phyloP scores from a whole-genome alignment of 208 protist genomes.

The Leishmania amazonensis region DNA sequence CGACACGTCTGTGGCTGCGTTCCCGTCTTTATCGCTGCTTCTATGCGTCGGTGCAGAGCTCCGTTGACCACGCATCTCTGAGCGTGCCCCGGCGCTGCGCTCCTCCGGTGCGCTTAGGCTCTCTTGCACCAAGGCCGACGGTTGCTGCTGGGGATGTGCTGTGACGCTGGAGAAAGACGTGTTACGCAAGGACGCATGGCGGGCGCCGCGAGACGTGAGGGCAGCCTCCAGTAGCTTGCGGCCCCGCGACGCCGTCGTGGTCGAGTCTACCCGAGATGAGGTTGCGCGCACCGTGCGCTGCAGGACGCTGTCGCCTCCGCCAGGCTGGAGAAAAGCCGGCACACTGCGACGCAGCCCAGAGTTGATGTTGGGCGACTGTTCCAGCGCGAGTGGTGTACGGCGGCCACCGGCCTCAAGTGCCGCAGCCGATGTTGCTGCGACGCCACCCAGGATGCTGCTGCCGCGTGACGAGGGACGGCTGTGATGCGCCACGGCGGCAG shows the following conservation, averaged over 20 bases:
- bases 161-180: not conserved
- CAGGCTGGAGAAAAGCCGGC: conserved; percentile 20
- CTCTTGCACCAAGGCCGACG: not conserved
- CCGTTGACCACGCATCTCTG: not conserved
- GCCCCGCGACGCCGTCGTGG: conserved; percentile 14
- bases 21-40: not conserved
- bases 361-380: not conserved
- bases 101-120: not conserved
- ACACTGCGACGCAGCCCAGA: conserved; percentile 9
- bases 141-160: not conserved
- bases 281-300: not conserved
- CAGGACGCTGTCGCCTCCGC: not conserved
- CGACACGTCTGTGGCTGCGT: not conserved
- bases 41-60: not conserved
- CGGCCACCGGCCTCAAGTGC: not conserved
- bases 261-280: not conserved
- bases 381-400: not conserved
- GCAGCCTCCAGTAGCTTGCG: conserved; percentile 33
- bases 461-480: conserved; percentile 10
- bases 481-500: not conserved
- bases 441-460: conserved; percentile 9
- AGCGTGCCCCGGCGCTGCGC: not conserved
- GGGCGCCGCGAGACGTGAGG: conserved; percentile 18
- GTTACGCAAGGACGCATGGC: not conserved
- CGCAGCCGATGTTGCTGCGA: not conserved